Base-by-base conservation (phyloP, 176 grass and related monocot genomes). In the Oryza officinalis region DNA sequence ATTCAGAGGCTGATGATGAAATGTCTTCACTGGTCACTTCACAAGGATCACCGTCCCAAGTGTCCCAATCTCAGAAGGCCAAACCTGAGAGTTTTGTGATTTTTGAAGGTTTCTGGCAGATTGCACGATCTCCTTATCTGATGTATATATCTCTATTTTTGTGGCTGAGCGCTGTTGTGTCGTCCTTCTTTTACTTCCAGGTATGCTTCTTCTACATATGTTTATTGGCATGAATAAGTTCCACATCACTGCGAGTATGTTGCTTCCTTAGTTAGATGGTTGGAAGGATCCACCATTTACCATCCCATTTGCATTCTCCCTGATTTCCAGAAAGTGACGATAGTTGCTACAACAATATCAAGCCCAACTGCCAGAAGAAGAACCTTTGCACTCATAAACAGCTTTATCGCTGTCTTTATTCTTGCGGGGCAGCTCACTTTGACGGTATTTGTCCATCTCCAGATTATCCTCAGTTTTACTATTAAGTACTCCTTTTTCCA, bases 351-450 rank as follows among this genome's bases (percentile, higher is more conserved):
- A 77, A 92, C 92, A 60, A 92, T 94, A 67, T 82, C 91, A 76
- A 95, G 87, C 28, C 79, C 96, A 75, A 61, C 94, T 33, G 75
- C 85, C 49, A 95, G 92, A 64, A 98, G 91, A 86, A 93, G 80
- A 92, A 93, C 87, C 2, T 98, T 98, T 83, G 91, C 96, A 72
- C 85, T 95, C 30, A 98, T 98, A 88, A 98, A 98, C 72, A 95
- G 93, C 84, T 95, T 95, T 78, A 93, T 98, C 80, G 96, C 93
- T 77, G 85, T 98, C 84, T 98, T 98, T 74, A 98, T 98, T 84
- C 96, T 98, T 87, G 83, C 12, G 11, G 93, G 96, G 54, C 96
- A 98, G 83, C 93, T 98, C 88, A 98, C 91, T 90, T 84, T 98
- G 31, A 93, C 96, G 82, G 96, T 98, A 98, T 83, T 33, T 71